Evolutionary conservation across 2,329 filamentous ascomycete genomes (phyloP).

Genomic region (Sclerotinia glacialis): DNA sequence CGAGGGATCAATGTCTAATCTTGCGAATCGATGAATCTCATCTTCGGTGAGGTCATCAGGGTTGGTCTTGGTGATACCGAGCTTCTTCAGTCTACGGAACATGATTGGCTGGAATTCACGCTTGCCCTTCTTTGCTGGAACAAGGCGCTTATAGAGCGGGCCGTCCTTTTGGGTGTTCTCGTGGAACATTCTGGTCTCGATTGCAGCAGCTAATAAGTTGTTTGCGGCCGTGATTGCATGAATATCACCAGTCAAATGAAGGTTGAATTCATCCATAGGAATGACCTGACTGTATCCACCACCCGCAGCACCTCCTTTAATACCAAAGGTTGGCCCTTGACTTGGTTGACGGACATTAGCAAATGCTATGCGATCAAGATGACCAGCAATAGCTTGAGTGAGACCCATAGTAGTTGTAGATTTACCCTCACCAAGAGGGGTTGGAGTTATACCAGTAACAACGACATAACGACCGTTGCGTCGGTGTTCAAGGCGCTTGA

Average conservation of each 20-base stretch:
- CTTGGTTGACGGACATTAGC: constrained; percentile 97
- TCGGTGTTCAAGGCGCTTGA: constrained; percentile 83
- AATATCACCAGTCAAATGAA: constrained; percentile 96
- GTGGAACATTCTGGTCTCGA: constrained; percentile 98
- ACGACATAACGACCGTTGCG: constrained; percentile 87
- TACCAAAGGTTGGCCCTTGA: constrained; percentile 96
- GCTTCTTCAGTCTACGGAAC: constrained; percentile 90
- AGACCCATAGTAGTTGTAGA: constrained; percentile 97
- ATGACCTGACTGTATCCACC: constrained; percentile 99
- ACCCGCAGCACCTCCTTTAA: constrained; percentile 96
- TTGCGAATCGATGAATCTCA: constrained; percentile 83
- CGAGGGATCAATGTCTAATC: constrained; percentile 91
- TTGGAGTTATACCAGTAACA: constrained; percentile 94
- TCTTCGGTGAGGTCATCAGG: constrained; percentile 87
- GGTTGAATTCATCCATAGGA: constrained; percentile 99
- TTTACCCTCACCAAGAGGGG: constrained; percentile 94
- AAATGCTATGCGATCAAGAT: constrained; percentile 83
- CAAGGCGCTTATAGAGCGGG: constrained; percentile 80
- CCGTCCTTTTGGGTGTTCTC: constrained; percentile 93
- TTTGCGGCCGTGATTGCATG: constrained; percentile 96
- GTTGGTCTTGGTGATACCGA: constrained; percentile 93
- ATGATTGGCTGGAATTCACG: constrained; percentile 84
- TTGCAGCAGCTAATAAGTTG: constrained; percentile 92
- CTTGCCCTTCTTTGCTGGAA: constrained; percentile 86
- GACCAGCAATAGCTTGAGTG: constrained; percentile 86